A percentile compares a stretch with the other conserved stretches of the same genome.
Evolutionary conservation across 1,284 basidiomycete genomes (phyloP).

Genomic region (Crucibulum parvulum): DNA sequence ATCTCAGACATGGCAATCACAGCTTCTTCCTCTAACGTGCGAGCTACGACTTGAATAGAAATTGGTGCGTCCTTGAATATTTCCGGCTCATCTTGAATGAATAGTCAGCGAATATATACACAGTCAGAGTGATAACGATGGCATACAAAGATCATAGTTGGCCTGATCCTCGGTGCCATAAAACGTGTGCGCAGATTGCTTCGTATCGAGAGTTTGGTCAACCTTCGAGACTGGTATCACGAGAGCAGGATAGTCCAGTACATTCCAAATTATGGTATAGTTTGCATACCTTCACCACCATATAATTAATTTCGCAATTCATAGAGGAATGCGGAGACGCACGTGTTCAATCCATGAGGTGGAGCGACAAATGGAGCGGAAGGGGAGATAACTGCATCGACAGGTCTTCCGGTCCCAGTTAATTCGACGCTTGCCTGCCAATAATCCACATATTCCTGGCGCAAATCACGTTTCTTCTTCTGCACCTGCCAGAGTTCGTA

Average conservation of each 20-base stretch:
- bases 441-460: conserved; percentile 52
- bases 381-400: conserved; percentile 67
- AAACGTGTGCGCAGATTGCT: conserved; percentile 51
- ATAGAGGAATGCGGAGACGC: conserved; percentile 3
- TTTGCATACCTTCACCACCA: conserved; percentile 37
- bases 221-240: conserved; percentile 70
- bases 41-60: conserved; percentile 70
- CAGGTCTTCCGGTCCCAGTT: conserved; percentile 67
- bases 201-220: conserved; percentile 51
- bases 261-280: conserved; percentile 71
- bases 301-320: not conserved
- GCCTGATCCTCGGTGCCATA: conserved; percentile 58
- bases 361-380: conserved; percentile 57
- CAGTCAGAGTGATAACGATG: conserved; percentile 4
- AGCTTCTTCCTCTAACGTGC: conserved; percentile 70
- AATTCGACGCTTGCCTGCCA: conserved; percentile 57
- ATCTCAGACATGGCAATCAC: conserved; percentile 63
- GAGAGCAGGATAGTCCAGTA: conserved; percentile 66
- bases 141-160: conserved; percentile 64
- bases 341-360: conserved; percentile 55
- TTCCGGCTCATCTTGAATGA: conserved; percentile 58
- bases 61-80: conserved; percentile 68
- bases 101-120: no score
- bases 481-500: conserved; percentile 62
- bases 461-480: conserved; percentile 45